Percentiles rank a stretch among this genome's conserved stretches.
Evolutionary conservation across 2,329 filamentous ascomycete genomes (phyloP).

Genomic region (Pochonia chlamydosporia): DNA sequence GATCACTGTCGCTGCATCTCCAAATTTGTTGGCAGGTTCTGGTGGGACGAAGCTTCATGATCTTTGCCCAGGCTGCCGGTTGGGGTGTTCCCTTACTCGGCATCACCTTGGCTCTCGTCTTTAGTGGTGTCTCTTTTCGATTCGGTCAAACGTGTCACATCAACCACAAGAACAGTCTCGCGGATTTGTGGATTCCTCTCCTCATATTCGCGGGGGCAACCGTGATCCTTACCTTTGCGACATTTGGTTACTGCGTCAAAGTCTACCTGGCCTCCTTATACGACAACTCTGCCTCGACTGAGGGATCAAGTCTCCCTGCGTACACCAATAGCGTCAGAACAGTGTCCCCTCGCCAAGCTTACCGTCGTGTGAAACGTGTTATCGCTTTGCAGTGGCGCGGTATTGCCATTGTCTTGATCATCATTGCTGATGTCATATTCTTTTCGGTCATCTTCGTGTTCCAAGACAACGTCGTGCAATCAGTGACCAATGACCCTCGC

Average conservation of each 20-base stretch:
- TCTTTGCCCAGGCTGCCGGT: constrained; percentile 69
- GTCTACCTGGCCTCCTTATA: constrained; percentile 83
- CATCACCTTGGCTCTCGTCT: constrained; percentile 67
- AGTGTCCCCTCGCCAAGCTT: constrained; percentile 79
- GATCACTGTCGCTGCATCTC: constrained; percentile 85
- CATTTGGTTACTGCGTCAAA: constrained; percentile 89
- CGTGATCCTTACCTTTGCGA: constrained; percentile 74
- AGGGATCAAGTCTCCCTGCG: constrained; percentile 61
- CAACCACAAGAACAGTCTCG: constrained; percentile 79
- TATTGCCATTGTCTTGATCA: constrained; percentile 82
- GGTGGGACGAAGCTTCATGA: constrained; percentile 85
- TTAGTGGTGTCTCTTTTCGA: constrained; percentile 90
- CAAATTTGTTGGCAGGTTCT: constrained; percentile 97
- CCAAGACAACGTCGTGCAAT: constrained; percentile 67
- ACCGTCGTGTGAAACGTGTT: constrained; percentile 78
- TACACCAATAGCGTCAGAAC: constrained; percentile 71
- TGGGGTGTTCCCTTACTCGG: constrained; percentile 80
- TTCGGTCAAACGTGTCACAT: constrained; percentile 92
- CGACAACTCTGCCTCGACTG: constrained; percentile 65
- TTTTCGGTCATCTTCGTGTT: constrained; percentile 89
- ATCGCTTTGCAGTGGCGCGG: constrained; percentile 92
- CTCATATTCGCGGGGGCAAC: constrained; percentile 72
- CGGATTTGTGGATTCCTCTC: constrained; percentile 85
- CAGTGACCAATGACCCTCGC: constrained; percentile 45
- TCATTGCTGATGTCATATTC: constrained; percentile 87